These are phyloP conservation scores for Clathrus columnatus DNA, from an alignment of 768 basidiomycete species.

Conservation along the genomic window DNA sequence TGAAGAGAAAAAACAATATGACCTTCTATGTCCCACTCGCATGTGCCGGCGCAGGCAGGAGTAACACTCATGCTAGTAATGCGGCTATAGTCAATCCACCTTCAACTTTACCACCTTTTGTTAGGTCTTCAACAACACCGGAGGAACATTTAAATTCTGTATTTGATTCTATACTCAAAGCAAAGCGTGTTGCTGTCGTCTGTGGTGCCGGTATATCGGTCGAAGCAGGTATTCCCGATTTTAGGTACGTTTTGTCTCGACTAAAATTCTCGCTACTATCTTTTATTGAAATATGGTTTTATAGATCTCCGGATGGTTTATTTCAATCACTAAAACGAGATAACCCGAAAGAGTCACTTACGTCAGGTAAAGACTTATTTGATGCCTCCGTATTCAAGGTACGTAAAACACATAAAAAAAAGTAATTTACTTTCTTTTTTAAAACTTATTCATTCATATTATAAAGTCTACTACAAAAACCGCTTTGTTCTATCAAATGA, in stretches of 20 bases:
- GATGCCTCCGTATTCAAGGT: constrained; percentile 88
- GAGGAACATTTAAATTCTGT: constrained; percentile 18
- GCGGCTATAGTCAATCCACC: not conserved
- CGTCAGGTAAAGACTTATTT: constrained; percentile 80
- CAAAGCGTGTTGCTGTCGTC: constrained; percentile 76
- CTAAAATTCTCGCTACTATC: not conserved
- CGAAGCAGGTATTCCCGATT: constrained; percentile 83
- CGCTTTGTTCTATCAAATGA: constrained; percentile 80
- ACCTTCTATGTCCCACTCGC: not conserved
- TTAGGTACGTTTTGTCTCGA: constrained; percentile 64
- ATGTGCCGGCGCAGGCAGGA: not conserved
- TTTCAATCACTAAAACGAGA: constrained; percentile 47
- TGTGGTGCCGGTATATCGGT: constrained; percentile 88
- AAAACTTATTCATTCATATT: not conserved
- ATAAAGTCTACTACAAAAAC: constrained; percentile 65
- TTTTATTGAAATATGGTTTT: not conserved
- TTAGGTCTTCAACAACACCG: not conserved
- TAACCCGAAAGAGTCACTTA: constrained; percentile 61
- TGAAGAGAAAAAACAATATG: too few relatives aligned
- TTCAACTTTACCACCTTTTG: constrained; percentile 6
- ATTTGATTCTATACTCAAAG: constrained; percentile 63
- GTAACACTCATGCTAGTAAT: not conserved
- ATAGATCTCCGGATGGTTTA: constrained; percentile 9
- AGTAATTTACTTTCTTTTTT: not conserved
- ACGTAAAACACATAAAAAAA: constrained; percentile 13